These are phyloP conservation scores for Thielaviopsis populi DNA, from an alignment of 2,329 filamentous ascomycete genomes.

Conservation along the genomic window DNA sequence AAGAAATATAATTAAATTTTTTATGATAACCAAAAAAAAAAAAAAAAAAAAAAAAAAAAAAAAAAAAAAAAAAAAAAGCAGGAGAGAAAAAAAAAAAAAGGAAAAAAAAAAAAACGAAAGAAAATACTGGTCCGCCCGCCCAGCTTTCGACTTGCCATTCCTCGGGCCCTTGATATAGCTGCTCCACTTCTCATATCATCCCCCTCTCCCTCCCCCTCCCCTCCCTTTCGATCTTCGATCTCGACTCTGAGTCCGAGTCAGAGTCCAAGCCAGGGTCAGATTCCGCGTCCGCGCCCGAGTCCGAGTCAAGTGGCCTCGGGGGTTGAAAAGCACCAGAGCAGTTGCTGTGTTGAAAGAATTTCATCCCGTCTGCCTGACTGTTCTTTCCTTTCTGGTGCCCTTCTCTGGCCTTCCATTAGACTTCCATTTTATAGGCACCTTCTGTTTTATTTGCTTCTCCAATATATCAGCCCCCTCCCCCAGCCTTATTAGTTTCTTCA, in stretches of 20 bases:
- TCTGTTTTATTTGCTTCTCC: neutral
- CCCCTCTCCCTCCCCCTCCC: no score
- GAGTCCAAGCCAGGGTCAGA: no score
- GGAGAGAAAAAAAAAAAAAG: no score
- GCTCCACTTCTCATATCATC: neutral
- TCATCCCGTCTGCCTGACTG: neutral
- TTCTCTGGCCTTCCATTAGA: neutral
- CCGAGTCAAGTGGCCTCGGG: neutral
- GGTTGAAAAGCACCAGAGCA: neutral
- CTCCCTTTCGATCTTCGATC: no score
- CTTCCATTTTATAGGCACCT: neutral
- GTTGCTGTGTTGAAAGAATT: neutral
- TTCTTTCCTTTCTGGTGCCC: neutral
- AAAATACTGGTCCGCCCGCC: neutral
- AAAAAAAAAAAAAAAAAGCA: no score
- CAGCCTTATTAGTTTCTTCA: constrained; percentile 2
- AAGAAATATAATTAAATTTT: no score
- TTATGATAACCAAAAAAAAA: no score
- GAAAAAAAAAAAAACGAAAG: neutral
- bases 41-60: no score
- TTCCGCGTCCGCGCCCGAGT: neutral
- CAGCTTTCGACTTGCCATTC: no score
- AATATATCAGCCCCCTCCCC: neutral
- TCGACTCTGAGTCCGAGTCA: neutral
- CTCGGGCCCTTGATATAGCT: neutral